These are phyloP conservation scores for Sporothrix brunneoviolacea DNA, from an alignment of 2,329 filamentous ascomycete genomes.

Conservation along the genomic window DNA sequence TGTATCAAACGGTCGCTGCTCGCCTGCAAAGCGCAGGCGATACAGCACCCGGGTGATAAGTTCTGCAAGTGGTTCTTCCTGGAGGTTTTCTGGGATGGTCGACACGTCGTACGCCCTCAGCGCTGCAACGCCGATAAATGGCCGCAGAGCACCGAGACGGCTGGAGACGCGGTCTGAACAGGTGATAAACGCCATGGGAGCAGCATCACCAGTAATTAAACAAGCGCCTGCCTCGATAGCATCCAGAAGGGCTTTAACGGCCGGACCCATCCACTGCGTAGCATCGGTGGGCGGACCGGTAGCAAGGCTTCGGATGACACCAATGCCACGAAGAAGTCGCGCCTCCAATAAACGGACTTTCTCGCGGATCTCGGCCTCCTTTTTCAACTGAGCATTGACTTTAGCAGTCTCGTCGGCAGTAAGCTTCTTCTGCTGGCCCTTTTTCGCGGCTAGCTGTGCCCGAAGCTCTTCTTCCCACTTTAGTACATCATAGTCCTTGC, in stretches of 20 bases:
- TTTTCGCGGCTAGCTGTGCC: constrained; percentile 83
- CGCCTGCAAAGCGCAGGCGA: constrained; percentile 78
- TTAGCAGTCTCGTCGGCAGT: constrained; percentile 83
- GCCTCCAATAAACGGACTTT: constrained; percentile 64
- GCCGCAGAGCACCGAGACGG: constrained; percentile 67
- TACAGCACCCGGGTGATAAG: constrained; percentile 86
- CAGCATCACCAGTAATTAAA: constrained; percentile 71
- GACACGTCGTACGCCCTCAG: constrained; percentile 70
- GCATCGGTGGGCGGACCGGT: constrained; percentile 85
- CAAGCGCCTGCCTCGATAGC: constrained; percentile 75
- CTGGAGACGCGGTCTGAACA: constrained; percentile 69
- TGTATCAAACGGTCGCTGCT: constrained; percentile 88
- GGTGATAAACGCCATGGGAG: constrained; percentile 70
- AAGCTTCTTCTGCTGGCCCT: constrained; percentile 83
- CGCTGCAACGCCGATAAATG: constrained; percentile 82
- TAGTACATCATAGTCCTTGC: constrained; percentile 88
- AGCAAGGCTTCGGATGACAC: constrained; percentile 75
- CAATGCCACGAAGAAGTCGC: constrained; percentile 72
- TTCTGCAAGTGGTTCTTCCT: constrained; percentile 73
- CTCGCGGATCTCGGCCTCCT: constrained; percentile 72
- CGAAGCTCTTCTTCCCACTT: constrained; percentile 96
- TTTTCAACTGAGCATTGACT: constrained; percentile 82
- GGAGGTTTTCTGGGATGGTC: constrained; percentile 63
- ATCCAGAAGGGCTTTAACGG: constrained; percentile 65
- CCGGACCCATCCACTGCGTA: constrained; percentile 78